Conservation (phyloP, 805 yeast species). For the Clavispora carvajalis region DNA sequence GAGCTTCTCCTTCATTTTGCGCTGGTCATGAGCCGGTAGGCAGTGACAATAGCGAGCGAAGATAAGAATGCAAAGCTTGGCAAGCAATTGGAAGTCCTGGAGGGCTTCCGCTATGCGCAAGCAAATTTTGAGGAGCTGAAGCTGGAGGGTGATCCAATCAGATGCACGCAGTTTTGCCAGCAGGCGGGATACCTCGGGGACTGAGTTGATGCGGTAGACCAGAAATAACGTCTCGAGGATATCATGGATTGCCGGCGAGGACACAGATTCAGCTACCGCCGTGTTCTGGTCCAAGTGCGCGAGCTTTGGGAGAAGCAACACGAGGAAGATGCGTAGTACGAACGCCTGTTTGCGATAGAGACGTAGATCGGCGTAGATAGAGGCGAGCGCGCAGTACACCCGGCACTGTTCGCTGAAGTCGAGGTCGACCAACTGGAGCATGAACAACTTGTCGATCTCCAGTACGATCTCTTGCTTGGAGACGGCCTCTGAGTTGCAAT, state of each 20-base stretch:
- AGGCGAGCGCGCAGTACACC: conserved; percentile 61
- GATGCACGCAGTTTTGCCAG: conserved; percentile 20
- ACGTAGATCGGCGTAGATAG: conserved; percentile 56
- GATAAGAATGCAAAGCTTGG: conserved; percentile 46
- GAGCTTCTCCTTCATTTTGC: conserved; percentile 30
- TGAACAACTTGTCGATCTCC: conserved; percentile 32
- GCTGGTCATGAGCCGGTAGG: conserved; percentile 56
- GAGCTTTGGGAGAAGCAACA: conserved; percentile 42
- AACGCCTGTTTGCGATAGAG: conserved; percentile 66
- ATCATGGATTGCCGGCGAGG: conserved; percentile 21
- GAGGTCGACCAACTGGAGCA: conserved; percentile 31
- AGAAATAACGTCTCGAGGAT: conserved; percentile 46
- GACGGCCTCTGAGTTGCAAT: conserved; percentile 10
- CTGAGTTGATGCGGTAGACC: conserved; percentile 48
- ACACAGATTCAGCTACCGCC: conserved; percentile 1
- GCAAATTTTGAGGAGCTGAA: conserved; percentile 48
- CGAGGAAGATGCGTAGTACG: conserved; percentile 59
- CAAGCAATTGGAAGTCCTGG: conserved; percentile 35
- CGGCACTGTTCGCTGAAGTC: conserved; percentile 48
- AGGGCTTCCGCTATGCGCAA: conserved; percentile 49
- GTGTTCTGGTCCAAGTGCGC: conserved; percentile 5
- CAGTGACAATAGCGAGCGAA: conserved; percentile 52
- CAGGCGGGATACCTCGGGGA: conserved; percentile 23
- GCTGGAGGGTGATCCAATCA: conserved; percentile 54
- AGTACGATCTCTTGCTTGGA: conserved; percentile 37